Percentiles rank a stretch among this genome's conserved stretches.
Conservation (phyloP, 2,329 filamentous ascomycete genomes). For the Trichoderma oligosporum region DNA sequence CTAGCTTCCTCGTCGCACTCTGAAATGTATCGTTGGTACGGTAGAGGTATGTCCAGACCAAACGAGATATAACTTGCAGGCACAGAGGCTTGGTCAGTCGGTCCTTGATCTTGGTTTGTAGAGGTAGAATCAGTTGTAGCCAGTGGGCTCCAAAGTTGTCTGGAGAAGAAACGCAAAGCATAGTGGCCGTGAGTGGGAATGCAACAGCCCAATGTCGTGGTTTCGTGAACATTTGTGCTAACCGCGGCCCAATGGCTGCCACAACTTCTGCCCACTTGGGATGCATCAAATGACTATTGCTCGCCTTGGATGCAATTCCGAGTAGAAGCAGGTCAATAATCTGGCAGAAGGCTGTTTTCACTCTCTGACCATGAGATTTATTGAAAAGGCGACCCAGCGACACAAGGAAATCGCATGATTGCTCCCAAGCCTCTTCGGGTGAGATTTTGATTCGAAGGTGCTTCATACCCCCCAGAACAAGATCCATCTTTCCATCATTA, state of each 20-base stretch:
- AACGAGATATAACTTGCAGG: constrained; percentile 81
- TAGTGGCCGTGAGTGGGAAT: constrained; percentile 80
- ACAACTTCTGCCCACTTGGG: constrained; percentile 86
- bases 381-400: constrained; percentile 78
- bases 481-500: constrained; percentile 74
- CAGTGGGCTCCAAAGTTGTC: constrained; percentile 84
- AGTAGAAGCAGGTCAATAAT: constrained; percentile 82
- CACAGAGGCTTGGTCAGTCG: constrained; percentile 72
- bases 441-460: constrained; percentile 74
- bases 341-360: constrained; percentile 94
- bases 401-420: constrained; percentile 84
- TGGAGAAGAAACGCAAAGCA: constrained; percentile 82
- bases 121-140: constrained; percentile 72
- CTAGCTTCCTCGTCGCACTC: constrained; percentile 70
- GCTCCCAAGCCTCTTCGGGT: constrained; percentile 73
- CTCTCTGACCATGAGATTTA: constrained; percentile 77
- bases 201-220: constrained; percentile 87
- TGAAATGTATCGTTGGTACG: constrained; percentile 69
- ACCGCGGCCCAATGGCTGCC: constrained; percentile 69
- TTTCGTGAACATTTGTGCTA: constrained; percentile 83
- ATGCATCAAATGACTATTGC: constrained; percentile 68
- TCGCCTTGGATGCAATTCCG: constrained; percentile 78
- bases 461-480: constrained; percentile 88
- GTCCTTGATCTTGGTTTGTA: constrained; percentile 82
- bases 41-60: constrained; percentile 94